phyloP scores from a whole-genome alignment of 352 stramenopile genomes.

The Globisporangium middletonii region DNA sequence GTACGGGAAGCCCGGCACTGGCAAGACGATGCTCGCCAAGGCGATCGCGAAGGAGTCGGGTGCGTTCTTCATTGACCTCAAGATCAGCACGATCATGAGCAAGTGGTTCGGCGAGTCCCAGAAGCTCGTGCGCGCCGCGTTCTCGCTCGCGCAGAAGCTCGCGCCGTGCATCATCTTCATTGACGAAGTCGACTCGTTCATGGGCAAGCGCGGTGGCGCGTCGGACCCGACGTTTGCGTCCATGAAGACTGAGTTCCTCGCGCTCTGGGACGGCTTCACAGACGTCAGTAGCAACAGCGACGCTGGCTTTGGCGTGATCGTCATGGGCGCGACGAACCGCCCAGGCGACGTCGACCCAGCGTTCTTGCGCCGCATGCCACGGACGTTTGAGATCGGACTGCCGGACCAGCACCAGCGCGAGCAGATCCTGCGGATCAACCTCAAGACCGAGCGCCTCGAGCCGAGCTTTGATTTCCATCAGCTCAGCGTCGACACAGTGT shows the following conservation, averaged over 20 bases:
- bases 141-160: conserved; percentile 93
- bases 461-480: conserved; percentile 71
- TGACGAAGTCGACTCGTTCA: conserved; percentile 95
- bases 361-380: conserved; percentile 94
- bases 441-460: conserved; percentile 84
- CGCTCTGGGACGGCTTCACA: conserved; percentile 96
- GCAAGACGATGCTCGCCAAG: conserved; percentile 92
- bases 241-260: conserved; percentile 96
- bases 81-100: conserved; percentile 89
- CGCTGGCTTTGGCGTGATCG: conserved; percentile 88
- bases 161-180: conserved; percentile 98
- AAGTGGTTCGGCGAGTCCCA: conserved; percentile 90
- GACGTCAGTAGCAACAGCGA: conserved; percentile 64
- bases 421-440: conserved; percentile 92
- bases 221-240: conserved; percentile 79
- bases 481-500: conserved; percentile 80
- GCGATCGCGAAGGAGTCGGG: conserved; percentile 94
- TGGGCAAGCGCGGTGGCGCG: conserved; percentile 76
- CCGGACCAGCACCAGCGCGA: conserved; percentile 82
- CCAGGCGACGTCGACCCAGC: conserved; percentile 89
- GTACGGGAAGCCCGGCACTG: conserved; percentile 76
- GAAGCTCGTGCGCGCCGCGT: conserved; percentile 92
- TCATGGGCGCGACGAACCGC: conserved; percentile 96
- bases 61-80: conserved; percentile 87
- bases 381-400: conserved; percentile 94